Percentiles rank a stretch among this genome's conserved stretches.
These are phyloP conservation scores for Adenanthera pavonina DNA, from an alignment of 306 rosid species.

Conservation along the genomic window DNA sequence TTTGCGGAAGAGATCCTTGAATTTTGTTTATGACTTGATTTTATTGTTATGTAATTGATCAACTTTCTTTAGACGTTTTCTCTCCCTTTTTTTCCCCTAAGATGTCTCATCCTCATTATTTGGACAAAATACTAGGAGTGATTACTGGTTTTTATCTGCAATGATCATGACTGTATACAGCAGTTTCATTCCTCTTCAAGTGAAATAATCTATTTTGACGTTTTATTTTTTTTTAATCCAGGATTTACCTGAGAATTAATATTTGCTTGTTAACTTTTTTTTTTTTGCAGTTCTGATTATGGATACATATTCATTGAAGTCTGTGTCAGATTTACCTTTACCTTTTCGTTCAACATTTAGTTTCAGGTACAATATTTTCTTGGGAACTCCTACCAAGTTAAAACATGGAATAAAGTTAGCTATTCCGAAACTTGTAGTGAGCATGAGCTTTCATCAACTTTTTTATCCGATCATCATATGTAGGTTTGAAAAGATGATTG, in stretches of 20 bases:
- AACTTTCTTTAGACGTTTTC: background rate
- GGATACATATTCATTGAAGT: constrained; percentile 86
- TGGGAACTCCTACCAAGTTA: constrained; percentile 25
- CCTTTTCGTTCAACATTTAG: constrained; percentile 74
- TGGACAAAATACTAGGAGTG: constrained; percentile 14
- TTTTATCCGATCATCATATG: background rate
- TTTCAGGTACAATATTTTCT: constrained; percentile 67
- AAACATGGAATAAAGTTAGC: constrained; percentile 18
- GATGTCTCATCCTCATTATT: background rate
- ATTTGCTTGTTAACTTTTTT: constrained; percentile 4
- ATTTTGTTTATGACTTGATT: background rate
- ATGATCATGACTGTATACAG: background rate
- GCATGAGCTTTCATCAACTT: background rate
- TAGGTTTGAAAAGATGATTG: constrained; percentile 12
- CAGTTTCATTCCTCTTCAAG: background rate
- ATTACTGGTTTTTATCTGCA: background rate
- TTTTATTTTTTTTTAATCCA: constrained; percentile 7
- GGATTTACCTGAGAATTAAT: constrained; percentile 26
- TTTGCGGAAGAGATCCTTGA: background rate
- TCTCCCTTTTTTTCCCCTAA: background rate
- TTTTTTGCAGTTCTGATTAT: constrained; percentile 42
- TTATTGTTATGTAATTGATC: background rate
- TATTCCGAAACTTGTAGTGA: constrained; percentile 7
- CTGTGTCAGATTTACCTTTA: constrained; percentile 78
- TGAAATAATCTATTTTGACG: background rate